Conservation (phyloP, 768 basidiomycete genomes). For the Gloeostereum incarnatum region DNA sequence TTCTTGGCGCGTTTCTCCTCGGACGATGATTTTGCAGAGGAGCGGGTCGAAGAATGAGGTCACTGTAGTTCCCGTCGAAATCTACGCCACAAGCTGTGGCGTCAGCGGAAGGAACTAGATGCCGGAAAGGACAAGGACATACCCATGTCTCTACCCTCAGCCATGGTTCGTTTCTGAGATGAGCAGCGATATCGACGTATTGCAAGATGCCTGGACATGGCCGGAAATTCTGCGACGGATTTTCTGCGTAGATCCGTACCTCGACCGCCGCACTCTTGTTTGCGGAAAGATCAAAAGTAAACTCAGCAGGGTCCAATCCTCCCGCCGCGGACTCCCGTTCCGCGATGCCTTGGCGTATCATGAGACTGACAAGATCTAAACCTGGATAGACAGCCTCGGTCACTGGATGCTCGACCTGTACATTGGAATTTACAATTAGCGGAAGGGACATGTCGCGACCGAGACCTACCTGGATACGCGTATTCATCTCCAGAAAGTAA, state of each 20-base stretch:
- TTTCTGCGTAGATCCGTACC: conserved; percentile 53
- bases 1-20: conserved; percentile 32
- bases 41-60: conserved; percentile 51
- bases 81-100: conserved; percentile 14
- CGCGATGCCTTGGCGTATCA: conserved; percentile 48
- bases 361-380: conserved; percentile 55
- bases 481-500: conserved; percentile 70
- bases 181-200: conserved; percentile 28
- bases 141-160: conserved; percentile 57
- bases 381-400: conserved; percentile 47
- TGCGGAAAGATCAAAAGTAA: neutral
- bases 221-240: conserved; percentile 44
- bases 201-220: conserved; percentile 60
- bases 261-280: conserved; percentile 35
- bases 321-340: conserved; percentile 16
- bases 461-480: conserved; percentile 41
- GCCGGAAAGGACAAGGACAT: conserved; percentile 8
- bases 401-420: conserved; percentile 57
- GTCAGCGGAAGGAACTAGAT: conserved; percentile 7
- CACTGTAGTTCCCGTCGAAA: conserved; percentile 39
- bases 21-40: conserved; percentile 51
- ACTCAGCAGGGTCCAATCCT: conserved; percentile 3
- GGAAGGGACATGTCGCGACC: neutral
- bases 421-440: neutral
- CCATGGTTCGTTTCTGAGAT: too few relatives aligned